These are phyloP conservation scores for Toxicodendron radicans DNA, from an alignment of 345 rosid genomes.

Conservation along the genomic window DNA sequence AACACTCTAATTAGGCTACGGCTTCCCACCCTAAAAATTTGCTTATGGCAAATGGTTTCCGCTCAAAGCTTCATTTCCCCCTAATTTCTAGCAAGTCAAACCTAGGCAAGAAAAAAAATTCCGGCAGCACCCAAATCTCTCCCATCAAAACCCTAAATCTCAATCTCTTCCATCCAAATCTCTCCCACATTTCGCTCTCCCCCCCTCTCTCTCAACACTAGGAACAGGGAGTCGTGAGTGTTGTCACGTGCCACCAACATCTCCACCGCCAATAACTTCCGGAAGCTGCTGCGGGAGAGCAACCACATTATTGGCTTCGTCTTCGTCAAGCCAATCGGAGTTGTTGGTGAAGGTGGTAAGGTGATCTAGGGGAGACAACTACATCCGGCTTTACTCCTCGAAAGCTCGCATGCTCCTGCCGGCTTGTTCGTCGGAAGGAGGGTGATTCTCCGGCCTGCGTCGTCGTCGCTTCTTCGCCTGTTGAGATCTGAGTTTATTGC, in stretches of 20 bases:
- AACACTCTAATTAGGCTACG: too few relatives aligned
- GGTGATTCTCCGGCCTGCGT: conserved; percentile 44
- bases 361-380: conserved; percentile 84
- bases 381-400: conserved; percentile 65
- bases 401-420: conserved; percentile 26
- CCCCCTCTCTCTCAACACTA: not conserved
- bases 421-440: conserved; percentile 25
- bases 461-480: too few relatives aligned
- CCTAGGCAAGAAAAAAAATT: too few relatives aligned
- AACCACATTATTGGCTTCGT: conserved; percentile 21
- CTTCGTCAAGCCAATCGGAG: conserved; percentile 47
- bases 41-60: too few relatives aligned
- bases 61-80: too few relatives aligned
- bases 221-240: conserved; percentile 77
- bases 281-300: conserved; percentile 32
- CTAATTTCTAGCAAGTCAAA: too few relatives aligned
- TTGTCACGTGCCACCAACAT: conserved; percentile 60
- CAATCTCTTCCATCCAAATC: too few relatives aligned
- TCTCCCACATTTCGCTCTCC: conserved; percentile 25
- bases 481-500: not conserved
- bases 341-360: conserved; percentile 72
- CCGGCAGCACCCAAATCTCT: too few relatives aligned
- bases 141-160: too few relatives aligned
- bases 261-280: conserved; percentile 44
- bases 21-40: too few relatives aligned